Evolutionary conservation across 2,329 filamentous ascomycete species (phyloP), one percentile per base, ranked within the genome.

Genomic region (Claviceps capensis): DNA sequence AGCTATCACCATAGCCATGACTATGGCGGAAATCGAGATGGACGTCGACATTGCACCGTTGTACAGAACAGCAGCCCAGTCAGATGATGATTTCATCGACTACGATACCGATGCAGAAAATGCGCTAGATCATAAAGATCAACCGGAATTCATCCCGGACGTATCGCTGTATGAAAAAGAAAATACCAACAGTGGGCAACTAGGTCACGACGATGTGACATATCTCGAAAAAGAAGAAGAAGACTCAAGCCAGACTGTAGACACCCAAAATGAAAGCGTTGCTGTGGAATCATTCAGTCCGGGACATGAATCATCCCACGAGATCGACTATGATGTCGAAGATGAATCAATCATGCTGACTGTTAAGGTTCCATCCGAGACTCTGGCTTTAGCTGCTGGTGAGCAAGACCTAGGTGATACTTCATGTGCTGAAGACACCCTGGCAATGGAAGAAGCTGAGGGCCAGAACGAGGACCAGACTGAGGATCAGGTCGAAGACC

Each of bases 241-340:
- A n/a, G 48, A 36, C 17, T 13, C 48, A 34, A 38, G 14, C 37
- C 48, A 54, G 11, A 13, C 38, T 4, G 47, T 8, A 44, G 22
- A 22, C 30, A 9, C 17, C 13, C 42, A 52, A 3, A 46, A 41
- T 4, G 50, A 48, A 47, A 47, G n/a, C 23, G 42, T 52, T 37
- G 53, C 49, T 34, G 43, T 52, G 19, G 52, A 55, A 14, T 51
- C 56, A 9, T 42, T 44, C 9, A 41, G 40, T 23, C 51, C 55
- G 11, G 38, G 34, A 17, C 52, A 49, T 36, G 52, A 53, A 16
- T 40, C 45, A 19, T 59, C 53, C 13, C 66, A 69, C 41, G 69
- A 72, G 48, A 67, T 67, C 26, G 67, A 66, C 43, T 68, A 69
- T 47, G 66, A 71, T 37, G 61, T 67, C 40, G 59, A 56, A 11